Conservation (phyloP, 192 early-diverging fungal species). For the Coemansia asiatica region DNA sequence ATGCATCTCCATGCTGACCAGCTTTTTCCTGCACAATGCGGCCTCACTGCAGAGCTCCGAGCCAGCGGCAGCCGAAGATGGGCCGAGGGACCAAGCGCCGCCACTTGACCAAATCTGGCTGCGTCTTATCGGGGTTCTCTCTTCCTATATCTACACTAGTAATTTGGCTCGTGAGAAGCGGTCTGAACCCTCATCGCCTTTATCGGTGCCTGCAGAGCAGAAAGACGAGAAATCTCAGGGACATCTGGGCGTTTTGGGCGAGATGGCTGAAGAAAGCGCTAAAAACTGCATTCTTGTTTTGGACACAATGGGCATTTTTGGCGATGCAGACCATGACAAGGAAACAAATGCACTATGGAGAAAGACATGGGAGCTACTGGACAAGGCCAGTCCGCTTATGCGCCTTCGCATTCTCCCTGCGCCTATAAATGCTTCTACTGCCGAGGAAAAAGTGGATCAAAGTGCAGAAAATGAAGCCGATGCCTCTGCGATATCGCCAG, state of each 20-base stretch:
- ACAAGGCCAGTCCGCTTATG: slow-evolving; percentile 44
- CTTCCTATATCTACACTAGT: slow-evolving; percentile 42
- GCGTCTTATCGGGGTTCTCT: slow-evolving; percentile 32
- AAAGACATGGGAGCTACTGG: slow-evolving; percentile 35
- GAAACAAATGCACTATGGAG: slow-evolving; percentile 23
- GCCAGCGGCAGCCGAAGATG: not conserved
- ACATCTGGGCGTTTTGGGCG: slow-evolving; percentile 43
- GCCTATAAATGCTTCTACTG: not conserved
- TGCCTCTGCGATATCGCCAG: not conserved
- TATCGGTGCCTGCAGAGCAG: not conserved
- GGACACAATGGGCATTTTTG: slow-evolving; percentile 41
- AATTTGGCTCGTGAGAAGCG: slow-evolving; percentile 17
- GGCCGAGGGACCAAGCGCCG: not conserved
- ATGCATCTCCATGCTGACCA: slow-evolving; percentile 51
- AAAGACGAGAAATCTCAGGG: slow-evolving; percentile 14
- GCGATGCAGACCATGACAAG: slow-evolving; percentile 8
- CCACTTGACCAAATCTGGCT: slow-evolving; percentile 40
- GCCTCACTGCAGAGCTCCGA: not conserved
- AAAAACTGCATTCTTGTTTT: slow-evolving; percentile 53
- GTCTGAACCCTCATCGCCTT: not conserved
- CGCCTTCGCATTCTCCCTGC: slow-evolving; percentile 35
- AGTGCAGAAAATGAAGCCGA: not conserved
- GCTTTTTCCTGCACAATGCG: slow-evolving; percentile 52
- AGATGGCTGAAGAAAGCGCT: slow-evolving; percentile 52
- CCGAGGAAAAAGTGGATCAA: not conserved